phyloP scores from a whole-genome alignment of 208 protist species.

The Leishmania turanica region DNA sequence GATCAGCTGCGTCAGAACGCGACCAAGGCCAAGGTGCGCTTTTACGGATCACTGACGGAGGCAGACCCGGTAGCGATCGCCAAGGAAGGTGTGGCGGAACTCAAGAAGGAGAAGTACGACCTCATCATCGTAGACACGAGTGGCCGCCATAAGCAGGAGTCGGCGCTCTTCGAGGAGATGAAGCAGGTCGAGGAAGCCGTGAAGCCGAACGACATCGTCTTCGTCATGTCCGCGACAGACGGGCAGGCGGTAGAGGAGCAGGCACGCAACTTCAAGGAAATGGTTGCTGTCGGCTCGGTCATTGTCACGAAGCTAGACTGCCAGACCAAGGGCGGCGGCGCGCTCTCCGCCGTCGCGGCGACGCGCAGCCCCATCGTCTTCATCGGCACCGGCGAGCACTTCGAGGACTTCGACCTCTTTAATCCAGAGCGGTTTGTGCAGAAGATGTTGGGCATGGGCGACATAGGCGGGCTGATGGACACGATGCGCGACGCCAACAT shows the following conservation, averaged over 20 bases:
- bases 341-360: constrained; percentile 96
- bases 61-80: constrained; percentile 97
- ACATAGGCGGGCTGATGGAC: constrained; percentile 93
- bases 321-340: constrained; percentile 99
- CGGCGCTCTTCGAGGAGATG: constrained; percentile 99
- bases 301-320: constrained; percentile 99
- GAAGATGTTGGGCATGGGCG: constrained; percentile 96
- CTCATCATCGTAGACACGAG: constrained; percentile 99
- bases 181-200: constrained; percentile 89
- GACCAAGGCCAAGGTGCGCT: constrained; percentile 98
- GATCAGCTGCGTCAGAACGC: constrained; percentile 99
- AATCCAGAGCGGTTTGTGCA: constrained; percentile 88
- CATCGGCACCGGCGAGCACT: constrained; percentile 98
- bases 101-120: constrained; percentile 96
- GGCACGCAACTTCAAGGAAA: constrained; percentile 89
- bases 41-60: constrained; percentile 97
- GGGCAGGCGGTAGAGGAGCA: constrained; percentile 98
- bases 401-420: constrained; percentile 97
- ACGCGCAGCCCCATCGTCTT: constrained; percentile 98
- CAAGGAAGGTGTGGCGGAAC: constrained; percentile 95
- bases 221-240: constrained; percentile 98
- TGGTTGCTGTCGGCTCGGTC: constrained; percentile 96
- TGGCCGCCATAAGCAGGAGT: constrained; percentile 99
- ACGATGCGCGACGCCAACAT: constrained; percentile 93
- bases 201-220: constrained; percentile 97